Evolutionary conservation across 805 yeast genomes (phyloP).

Genomic region (Torulaspora quercuum): DNA sequence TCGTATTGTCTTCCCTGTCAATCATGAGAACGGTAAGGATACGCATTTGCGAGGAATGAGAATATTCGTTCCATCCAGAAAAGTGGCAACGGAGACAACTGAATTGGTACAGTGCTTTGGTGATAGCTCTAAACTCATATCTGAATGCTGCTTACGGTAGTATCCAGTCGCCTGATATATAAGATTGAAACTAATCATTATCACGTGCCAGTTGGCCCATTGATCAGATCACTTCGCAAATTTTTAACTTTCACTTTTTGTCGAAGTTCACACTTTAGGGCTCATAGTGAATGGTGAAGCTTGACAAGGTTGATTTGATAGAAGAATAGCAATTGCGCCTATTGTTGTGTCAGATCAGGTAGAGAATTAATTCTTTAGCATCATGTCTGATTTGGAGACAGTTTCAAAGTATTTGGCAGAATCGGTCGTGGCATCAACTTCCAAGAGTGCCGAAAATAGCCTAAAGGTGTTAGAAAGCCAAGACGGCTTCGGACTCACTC

Average conservation of each 20-base stretch:
- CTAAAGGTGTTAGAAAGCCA: conserved; percentile 59
- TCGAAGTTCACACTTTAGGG: too few relatives aligned
- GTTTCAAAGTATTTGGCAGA: conserved; percentile 56
- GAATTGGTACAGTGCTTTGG: conserved; percentile 13
- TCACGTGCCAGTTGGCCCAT: too few relatives aligned
- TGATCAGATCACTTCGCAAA: conserved; percentile 4
- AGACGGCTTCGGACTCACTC: conserved; percentile 71
- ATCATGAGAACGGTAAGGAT: conserved; percentile 95
- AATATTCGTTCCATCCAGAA: conserved; percentile 20
- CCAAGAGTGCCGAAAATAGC: conserved; percentile 64
- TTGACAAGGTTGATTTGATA: background rate
- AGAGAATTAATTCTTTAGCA: background rate
- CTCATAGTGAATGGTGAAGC: background rate
- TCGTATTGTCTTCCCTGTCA: conserved; percentile 38
- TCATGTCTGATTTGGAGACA: conserved; percentile 48
- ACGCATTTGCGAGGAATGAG: conserved; percentile 79
- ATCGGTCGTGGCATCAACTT: conserved; percentile 59
- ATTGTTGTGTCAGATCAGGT: too few relatives aligned
- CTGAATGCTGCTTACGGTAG: conserved; percentile 14
- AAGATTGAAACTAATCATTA: too few relatives aligned
- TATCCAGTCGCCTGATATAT: conserved; percentile 1
- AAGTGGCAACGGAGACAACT: conserved; percentile 12
- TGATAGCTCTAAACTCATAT: conserved; percentile 9
- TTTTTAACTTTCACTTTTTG: conserved; percentile 1
- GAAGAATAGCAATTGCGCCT: too few relatives aligned